phyloP scores from a whole-genome alignment of 176 grass and related monocot genomes.

The Triticum turgidum region DNA sequence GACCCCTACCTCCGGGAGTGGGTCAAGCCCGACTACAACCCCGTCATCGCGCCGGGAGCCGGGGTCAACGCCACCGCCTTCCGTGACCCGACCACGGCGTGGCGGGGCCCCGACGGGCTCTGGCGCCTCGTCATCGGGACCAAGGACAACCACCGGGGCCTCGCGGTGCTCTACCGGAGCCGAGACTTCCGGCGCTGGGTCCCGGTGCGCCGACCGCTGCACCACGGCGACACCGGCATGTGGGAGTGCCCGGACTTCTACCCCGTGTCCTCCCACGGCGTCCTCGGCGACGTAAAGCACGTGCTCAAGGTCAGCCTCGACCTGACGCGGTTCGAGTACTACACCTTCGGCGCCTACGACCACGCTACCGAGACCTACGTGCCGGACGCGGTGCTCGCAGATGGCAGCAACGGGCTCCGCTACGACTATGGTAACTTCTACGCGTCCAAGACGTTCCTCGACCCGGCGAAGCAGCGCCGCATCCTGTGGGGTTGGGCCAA shows the following conservation, averaged over 20 bases:
- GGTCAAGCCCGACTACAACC: conserved; percentile 83
- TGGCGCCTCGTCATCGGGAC: conserved; percentile 53
- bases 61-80: conserved; percentile 54
- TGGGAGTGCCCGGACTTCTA: conserved; percentile 94
- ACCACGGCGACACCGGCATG: conserved; percentile 68
- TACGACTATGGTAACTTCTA: conserved; percentile 89
- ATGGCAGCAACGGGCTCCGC: conserved; percentile 45
- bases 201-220: conserved; percentile 19
- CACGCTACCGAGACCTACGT: conserved; percentile 46
- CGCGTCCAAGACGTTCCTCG: conserved; percentile 75
- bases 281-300: conserved; percentile 6
- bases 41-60: conserved; percentile 33
- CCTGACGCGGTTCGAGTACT: conserved; percentile 53
- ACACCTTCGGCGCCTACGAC: conserved; percentile 67
- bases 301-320: conserved; percentile 80
- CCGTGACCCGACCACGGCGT: conserved; percentile 72
- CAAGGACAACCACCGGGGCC: conserved; percentile 40
- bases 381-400: conserved; percentile 39
- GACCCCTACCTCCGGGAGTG: conserved; percentile 70
- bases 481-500: conserved; percentile 73
- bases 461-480: conserved; percentile 43
- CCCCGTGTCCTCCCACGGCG: conserved; percentile 34
- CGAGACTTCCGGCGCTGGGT: conserved; percentile 51
- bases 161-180: conserved; percentile 53
- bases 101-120: conserved; percentile 49